Evolutionary conservation across 208 protist genomes (phyloP).

Genomic region (Sergeia podlipaevii): DNA sequence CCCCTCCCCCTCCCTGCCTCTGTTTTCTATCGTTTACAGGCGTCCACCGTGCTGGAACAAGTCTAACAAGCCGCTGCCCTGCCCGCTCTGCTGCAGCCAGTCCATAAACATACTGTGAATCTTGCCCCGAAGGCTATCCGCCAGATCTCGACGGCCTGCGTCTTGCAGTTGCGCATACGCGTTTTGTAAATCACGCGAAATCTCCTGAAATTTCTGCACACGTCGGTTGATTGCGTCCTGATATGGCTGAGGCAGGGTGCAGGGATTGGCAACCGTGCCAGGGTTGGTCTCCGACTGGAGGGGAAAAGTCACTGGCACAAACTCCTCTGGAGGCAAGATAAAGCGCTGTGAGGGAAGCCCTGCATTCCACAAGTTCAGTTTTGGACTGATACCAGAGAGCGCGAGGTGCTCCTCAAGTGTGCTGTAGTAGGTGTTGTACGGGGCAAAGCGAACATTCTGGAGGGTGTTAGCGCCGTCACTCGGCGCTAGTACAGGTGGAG

Average conservation of each 20-base stretch:
- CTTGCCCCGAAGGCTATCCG: slow-evolving; percentile 56
- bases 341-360: slow-evolving; percentile 56
- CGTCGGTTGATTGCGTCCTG: slow-evolving; percentile 55
- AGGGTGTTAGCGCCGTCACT: slow-evolving; percentile 13
- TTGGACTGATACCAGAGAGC: slow-evolving; percentile 75
- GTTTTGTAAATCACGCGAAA: slow-evolving; percentile 59
- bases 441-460: slow-evolving; percentile 71
- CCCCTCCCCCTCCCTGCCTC: neutral
- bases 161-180: slow-evolving; percentile 60
- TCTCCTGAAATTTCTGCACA: slow-evolving; percentile 68
- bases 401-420: slow-evolving; percentile 83
- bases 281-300: slow-evolving; percentile 44
- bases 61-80: slow-evolving; percentile 61
- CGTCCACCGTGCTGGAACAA: slow-evolving; percentile 44
- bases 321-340: slow-evolving; percentile 79
- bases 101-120: slow-evolving; percentile 82
- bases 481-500: slow-evolving; percentile 65
- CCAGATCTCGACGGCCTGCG: slow-evolving; percentile 67
- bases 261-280: slow-evolving; percentile 78
- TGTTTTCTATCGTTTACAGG: neutral
- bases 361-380: slow-evolving; percentile 86
- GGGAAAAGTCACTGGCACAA: slow-evolving; percentile 74
- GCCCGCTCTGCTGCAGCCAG: slow-evolving; percentile 80
- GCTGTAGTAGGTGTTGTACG: slow-evolving; percentile 89
- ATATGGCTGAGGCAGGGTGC: slow-evolving; percentile 68